These are phyloP conservation scores for Botrytis porri DNA, from an alignment of 2,329 filamentous ascomycete species.

Conservation along the genomic window DNA sequence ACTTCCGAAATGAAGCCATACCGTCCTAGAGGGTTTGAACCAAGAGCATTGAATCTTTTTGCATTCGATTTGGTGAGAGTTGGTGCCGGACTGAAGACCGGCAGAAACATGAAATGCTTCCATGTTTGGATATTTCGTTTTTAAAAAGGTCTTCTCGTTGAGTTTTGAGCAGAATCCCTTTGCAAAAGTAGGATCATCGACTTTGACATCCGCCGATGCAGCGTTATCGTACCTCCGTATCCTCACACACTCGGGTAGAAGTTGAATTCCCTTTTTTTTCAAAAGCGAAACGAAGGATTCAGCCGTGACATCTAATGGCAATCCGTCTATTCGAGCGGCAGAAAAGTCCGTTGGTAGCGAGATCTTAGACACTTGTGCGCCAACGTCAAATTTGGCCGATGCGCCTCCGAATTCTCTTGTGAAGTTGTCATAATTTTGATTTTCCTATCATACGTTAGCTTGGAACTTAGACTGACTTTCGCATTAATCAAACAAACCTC, in stretches of 20 bases:
- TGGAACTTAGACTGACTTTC: not conserved
- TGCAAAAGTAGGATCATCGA: constrained; percentile 31
- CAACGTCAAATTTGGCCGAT: constrained; percentile 27
- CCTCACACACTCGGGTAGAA: constrained; percentile 24
- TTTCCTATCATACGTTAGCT: constrained; percentile 20
- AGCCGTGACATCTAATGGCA: constrained; percentile 24
- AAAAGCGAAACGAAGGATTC: constrained; percentile 24
- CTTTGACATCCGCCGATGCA: constrained; percentile 25
- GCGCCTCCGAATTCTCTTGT: constrained; percentile 31
- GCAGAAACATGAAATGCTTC: not conserved
- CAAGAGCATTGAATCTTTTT: constrained; percentile 34
- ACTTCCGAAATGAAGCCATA: constrained; percentile 32
- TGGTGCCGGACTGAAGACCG: constrained; percentile 6
- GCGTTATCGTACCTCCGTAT: constrained; percentile 11
- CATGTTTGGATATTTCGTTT: not conserved
- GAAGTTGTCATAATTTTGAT: constrained; percentile 26
- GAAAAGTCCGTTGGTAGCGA: constrained; percentile 33
- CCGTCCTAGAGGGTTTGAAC: constrained; percentile 31
- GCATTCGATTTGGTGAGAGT: constrained; percentile 27
- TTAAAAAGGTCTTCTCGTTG: constrained; percentile 13
- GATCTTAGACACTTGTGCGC: constrained; percentile 32
- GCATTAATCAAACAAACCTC: not conserved
- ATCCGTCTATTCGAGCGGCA: constrained; percentile 27
- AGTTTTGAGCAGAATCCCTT: constrained; percentile 23
- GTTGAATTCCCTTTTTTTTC: constrained; percentile 25